A percentile compares a stretch with the other conserved stretches of the same genome.
phyloP scores from a whole-genome alignment of 805 yeast genomes.

The Ogataea nonfermentans region DNA sequence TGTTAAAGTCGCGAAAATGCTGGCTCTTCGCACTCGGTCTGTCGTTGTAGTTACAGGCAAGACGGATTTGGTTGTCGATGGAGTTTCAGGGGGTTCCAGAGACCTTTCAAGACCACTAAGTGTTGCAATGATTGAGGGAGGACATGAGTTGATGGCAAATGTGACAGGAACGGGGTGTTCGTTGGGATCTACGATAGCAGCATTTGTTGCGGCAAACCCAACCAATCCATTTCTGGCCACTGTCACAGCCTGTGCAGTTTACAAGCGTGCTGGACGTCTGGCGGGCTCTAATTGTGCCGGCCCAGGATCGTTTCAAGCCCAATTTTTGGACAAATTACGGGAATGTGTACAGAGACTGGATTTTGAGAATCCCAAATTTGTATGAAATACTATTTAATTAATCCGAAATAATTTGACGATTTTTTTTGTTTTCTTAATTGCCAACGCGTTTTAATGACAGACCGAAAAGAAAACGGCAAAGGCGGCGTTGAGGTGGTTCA shows the following conservation, averaged over 20 bases:
- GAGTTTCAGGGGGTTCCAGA: slow-evolving; percentile 29
- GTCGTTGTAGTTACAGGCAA: slow-evolving; percentile 74
- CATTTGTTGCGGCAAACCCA: slow-evolving; percentile 49
- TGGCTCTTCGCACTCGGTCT: slow-evolving; percentile 51
- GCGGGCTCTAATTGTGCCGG: slow-evolving; percentile 47
- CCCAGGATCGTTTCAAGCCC: slow-evolving; percentile 53
- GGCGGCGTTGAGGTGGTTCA: slow-evolving; percentile 6
- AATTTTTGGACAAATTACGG: slow-evolving; percentile 45
- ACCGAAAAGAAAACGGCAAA: slow-evolving; percentile 5
- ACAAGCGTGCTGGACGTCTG: slow-evolving; percentile 58
- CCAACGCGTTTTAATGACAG: slow-evolving; percentile 11
- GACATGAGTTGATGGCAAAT: slow-evolving; percentile 58
- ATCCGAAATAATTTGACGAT: slow-evolving; percentile 2
- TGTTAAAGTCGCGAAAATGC: slow-evolving; percentile 42
- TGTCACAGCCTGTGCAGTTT: slow-evolving; percentile 52
- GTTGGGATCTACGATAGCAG: slow-evolving; percentile 68
- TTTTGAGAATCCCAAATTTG: slow-evolving; percentile 1
- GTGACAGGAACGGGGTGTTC: slow-evolving; percentile 87
- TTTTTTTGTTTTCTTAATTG: slow-evolving; percentile 4
- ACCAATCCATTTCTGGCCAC: slow-evolving; percentile 45
- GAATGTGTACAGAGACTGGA: not conserved
- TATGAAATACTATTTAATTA: not conserved
- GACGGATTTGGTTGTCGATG: slow-evolving; percentile 50
- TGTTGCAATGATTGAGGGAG: slow-evolving; percentile 46
- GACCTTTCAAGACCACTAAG: slow-evolving; percentile 19